These are phyloP conservation scores for Acer saccharum DNA, from an alignment of 345 rosid genomes.

Conservation along the genomic window DNA sequence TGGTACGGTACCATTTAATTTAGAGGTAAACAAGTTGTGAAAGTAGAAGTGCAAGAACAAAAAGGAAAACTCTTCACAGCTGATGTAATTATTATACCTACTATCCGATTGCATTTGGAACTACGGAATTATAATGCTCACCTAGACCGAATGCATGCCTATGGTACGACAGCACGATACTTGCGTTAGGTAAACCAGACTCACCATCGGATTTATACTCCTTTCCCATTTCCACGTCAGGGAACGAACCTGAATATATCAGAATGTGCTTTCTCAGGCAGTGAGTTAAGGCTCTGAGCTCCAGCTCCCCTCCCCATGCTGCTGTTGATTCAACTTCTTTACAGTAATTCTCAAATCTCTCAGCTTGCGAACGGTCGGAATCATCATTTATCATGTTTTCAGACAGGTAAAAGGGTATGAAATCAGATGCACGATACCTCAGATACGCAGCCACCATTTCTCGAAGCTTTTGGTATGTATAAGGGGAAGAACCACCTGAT, in stretches of 20 bases:
- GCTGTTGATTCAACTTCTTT: constrained; percentile 67
- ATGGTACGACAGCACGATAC: constrained; percentile 56
- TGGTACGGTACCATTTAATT: background rate
- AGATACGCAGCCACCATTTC: constrained; percentile 82
- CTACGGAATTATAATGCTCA: constrained; percentile 65
- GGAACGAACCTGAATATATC: constrained; percentile 66
- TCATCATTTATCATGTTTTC: constrained; percentile 40
- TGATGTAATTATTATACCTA: background rate
- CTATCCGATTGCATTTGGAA: constrained; percentile 31
- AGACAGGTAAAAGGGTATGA: constrained; percentile 62
- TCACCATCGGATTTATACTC: constrained; percentile 47
- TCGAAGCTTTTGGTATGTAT: constrained; percentile 64
- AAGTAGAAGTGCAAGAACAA: background rate
- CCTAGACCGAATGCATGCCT: constrained; percentile 73
- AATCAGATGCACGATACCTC: constrained; percentile 60
- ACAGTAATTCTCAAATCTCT: constrained; percentile 60
- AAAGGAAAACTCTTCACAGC: background rate
- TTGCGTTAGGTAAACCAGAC: constrained; percentile 19
- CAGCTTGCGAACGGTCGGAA: constrained; percentile 33
- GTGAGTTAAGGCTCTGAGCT: constrained; percentile 67
- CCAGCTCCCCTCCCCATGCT: constrained; percentile 75
- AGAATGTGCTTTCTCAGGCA: constrained; percentile 51
- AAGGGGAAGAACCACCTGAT: constrained; percentile 69
- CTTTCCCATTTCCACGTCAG: constrained; percentile 79
- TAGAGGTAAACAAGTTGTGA: constrained; percentile 7